These are phyloP conservation scores for Alternaria rosae DNA, from an alignment of 2,329 filamentous ascomycete species.

Conservation along the genomic window DNA sequence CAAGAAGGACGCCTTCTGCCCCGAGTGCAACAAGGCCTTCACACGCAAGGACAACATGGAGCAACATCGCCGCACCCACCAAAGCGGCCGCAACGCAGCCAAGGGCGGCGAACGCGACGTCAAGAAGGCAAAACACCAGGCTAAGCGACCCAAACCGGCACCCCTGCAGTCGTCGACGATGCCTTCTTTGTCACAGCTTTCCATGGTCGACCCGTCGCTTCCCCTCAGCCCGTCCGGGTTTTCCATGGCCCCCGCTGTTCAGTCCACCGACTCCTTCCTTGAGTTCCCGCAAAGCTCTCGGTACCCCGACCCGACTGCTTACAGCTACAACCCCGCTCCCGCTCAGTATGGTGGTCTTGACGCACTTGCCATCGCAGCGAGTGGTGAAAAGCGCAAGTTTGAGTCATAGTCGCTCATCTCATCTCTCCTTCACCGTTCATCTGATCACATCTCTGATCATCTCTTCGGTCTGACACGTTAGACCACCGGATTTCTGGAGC, in stretches of 20 bases:
- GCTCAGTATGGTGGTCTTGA: conserved; percentile 43
- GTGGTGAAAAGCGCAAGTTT: conserved; percentile 48
- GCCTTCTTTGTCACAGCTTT: conserved; percentile 26
- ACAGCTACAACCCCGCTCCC: conserved; percentile 33
- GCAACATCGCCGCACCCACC: conserved; percentile 81
- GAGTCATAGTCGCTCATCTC: conserved; percentile 24
- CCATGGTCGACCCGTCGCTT: conserved; percentile 40
- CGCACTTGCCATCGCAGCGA: conserved; percentile 48
- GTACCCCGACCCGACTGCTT: conserved; percentile 43
- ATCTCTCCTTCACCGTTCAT: conserved; percentile 6
- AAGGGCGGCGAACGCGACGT: conserved; percentile 46
- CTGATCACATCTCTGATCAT: conserved; percentile 3
- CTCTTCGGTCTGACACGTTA: conserved; percentile 2
- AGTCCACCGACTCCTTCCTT: conserved; percentile 32
- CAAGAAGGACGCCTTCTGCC: conserved; percentile 76
- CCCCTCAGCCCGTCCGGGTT: conserved; percentile 37
- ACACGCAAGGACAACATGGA: conserved; percentile 88
- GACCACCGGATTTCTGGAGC: conserved; percentile 1
- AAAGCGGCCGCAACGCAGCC: conserved; percentile 56
- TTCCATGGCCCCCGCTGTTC: conserved; percentile 41
- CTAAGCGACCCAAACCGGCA: conserved; percentile 43
- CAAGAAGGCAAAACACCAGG: conserved; percentile 47
- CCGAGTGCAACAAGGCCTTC: conserved; percentile 79
- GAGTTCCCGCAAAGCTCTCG: conserved; percentile 36
- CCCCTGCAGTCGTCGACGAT: conserved; percentile 37